Conservation (phyloP, 148 eudicot genomes). For the Hydrangea macrophylla region DNA sequence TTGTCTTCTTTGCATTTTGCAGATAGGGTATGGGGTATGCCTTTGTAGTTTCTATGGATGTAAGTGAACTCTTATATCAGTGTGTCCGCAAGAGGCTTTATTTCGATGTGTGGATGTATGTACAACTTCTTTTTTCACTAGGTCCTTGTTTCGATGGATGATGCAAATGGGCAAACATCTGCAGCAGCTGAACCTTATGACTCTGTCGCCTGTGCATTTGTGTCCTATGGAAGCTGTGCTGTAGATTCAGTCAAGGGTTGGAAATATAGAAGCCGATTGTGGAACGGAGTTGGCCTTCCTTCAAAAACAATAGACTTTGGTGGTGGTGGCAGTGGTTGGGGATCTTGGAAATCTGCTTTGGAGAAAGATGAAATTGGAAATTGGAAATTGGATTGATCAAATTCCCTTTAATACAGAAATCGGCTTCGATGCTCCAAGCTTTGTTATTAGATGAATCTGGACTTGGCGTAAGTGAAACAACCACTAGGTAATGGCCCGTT, state of each 20-base stretch:
- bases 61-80: conserved; percentile 31
- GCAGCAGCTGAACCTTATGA: conserved; percentile 71
- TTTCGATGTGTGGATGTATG: neutral
- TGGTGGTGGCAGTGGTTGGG: conserved; percentile 99
- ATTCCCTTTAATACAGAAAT: too few species aligned
- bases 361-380: too few species aligned
- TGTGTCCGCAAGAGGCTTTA: neutral
- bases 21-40: too few species aligned
- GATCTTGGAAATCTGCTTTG: conserved; percentile 75
- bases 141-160: conserved; percentile 91
- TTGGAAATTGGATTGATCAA: too few species aligned
- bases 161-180: conserved; percentile 74
- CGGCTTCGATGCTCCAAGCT: too few species aligned
- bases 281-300: conserved; percentile 88
- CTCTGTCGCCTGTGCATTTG: conserved; percentile 95
- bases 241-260: conserved; percentile 87
- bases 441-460: too few species aligned
- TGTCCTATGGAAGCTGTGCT: conserved; percentile 88
- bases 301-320: conserved; percentile 49
- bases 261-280: conserved; percentile 85
- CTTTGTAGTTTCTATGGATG: conserved; percentile 84
- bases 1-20: too few species aligned
- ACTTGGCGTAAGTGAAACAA: too few species aligned
- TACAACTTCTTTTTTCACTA: conserved; percentile 17
- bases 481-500: too few species aligned